Conservation (phyloP, 2,329 filamentous ascomycete genomes). For the Cadophora sp. region DNA sequence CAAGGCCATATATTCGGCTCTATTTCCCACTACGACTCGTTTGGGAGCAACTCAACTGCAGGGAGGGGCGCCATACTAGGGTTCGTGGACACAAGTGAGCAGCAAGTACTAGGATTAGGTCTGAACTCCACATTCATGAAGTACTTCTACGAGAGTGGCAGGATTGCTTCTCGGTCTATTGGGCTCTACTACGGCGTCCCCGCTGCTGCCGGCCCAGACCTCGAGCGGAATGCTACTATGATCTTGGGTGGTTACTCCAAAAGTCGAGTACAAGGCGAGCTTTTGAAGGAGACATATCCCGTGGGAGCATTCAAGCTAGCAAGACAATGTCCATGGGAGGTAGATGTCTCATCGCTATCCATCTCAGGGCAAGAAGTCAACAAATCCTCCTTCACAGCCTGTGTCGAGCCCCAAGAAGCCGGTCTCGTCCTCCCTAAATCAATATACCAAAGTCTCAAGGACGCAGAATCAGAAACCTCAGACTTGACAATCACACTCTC, state of each 20-base stretch:
- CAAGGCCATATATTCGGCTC: not conserved
- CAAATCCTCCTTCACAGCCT: conserved; percentile 20
- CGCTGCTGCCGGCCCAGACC: not conserved
- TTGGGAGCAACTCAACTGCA: not conserved
- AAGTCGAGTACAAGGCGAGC: conserved; percentile 15
- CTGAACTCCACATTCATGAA: conserved; percentile 25
- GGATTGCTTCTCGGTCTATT: conserved; percentile 16
- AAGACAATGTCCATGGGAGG: conserved; percentile 25
- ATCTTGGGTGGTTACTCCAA: conserved; percentile 25
- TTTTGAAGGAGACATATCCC: conserved; percentile 16
- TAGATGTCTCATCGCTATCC: conserved; percentile 16
- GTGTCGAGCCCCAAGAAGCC: conserved; percentile 26
- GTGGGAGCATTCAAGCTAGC: conserved; percentile 19
- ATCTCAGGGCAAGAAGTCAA: not conserved
- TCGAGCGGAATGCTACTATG: conserved; percentile 20
- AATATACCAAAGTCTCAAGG: not conserved
- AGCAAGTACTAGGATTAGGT: conserved; percentile 24
- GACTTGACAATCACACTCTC: conserved; percentile 19
- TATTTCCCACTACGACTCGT: not conserved
- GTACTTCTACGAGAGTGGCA: conserved; percentile 14
- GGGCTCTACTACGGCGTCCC: conserved; percentile 27
- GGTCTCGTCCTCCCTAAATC: conserved; percentile 13
- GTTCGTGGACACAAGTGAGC: conserved; percentile 12
- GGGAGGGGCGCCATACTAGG: not conserved
- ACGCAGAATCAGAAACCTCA: not conserved